phyloP scores from a whole-genome alignment of 2,329 filamentous ascomycete genomes.

The Rhytidhysteron rufulum region DNA sequence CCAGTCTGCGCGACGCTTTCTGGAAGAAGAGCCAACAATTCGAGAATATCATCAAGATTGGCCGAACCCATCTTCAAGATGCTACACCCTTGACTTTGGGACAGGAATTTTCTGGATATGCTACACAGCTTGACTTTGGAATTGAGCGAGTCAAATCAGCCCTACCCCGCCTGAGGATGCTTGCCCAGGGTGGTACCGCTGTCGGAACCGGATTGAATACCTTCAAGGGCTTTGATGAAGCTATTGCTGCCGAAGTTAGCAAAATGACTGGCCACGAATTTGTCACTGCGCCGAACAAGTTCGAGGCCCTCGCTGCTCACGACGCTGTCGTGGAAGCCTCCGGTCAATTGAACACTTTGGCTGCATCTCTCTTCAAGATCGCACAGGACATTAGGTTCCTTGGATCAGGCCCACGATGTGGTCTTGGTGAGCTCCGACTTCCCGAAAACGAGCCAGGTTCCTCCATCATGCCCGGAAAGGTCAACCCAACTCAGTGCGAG shows the following conservation, averaged over 20 bases:
- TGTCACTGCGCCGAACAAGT: conserved; percentile 97
- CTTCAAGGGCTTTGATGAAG: conserved; percentile 91
- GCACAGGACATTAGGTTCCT: conserved; percentile 97
- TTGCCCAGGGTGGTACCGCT: conserved; percentile 94
- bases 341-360: conserved; percentile 89
- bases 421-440: conserved; percentile 85
- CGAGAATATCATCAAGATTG: conserved; percentile 97
- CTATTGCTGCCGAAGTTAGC: conserved; percentile 82
- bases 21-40: conserved; percentile 88
- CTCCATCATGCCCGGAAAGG: conserved; percentile 99
- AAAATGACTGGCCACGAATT: conserved; percentile 93
- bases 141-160: conserved; percentile 80
- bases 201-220: conserved; percentile 98
- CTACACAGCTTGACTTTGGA: conserved; percentile 87
- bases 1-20: conserved; percentile 75
- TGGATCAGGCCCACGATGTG: conserved; percentile 91
- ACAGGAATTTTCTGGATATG: conserved; percentile 97
- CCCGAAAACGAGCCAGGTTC: conserved; percentile 98
- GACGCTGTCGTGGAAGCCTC: conserved; percentile 94
- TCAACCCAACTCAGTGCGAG: conserved; percentile 98
- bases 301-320: conserved; percentile 92
- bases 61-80: conserved; percentile 94
- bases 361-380: conserved; percentile 91
- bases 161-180: conserved; percentile 77
- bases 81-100: conserved; percentile 92